Evolutionary conservation across 805 yeast species (phyloP).

Genomic region (Saccharomycopsis vini): DNA sequence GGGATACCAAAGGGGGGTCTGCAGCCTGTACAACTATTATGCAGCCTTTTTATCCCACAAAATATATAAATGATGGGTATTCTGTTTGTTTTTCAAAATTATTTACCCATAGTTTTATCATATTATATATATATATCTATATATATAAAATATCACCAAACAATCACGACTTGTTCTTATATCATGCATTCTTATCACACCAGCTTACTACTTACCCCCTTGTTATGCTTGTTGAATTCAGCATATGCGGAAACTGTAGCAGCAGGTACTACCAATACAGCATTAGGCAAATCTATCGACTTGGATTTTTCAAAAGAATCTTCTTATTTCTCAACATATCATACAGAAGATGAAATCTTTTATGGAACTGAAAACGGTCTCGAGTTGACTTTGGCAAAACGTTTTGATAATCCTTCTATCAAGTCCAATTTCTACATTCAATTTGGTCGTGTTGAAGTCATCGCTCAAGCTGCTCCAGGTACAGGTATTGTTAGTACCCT

Average conservation of each 20-base stretch:
- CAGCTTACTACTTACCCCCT: not conserved
- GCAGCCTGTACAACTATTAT: no score
- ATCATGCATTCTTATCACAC: no score
- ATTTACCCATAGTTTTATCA: no score
- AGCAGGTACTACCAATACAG: conserved; percentile 38
- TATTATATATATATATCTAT: no score
- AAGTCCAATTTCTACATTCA: conserved; percentile 57
- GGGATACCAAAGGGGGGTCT: no score
- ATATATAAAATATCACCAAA: no score
- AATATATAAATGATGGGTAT: no score
- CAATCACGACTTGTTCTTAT: no score
- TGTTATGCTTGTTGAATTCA: not conserved
- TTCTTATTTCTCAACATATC: conserved; percentile 25
- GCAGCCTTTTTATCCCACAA: no score
- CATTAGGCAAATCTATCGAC: conserved; percentile 39
- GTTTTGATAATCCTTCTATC: conserved; percentile 55
- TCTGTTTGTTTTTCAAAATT: no score
- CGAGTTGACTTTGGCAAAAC: conserved; percentile 36
- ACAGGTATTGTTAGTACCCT: conserved; percentile 56
- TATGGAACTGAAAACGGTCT: conserved; percentile 43
- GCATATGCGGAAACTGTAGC: no score
- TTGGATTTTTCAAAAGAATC: conserved; percentile 37
- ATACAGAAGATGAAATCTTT: conserved; percentile 28
- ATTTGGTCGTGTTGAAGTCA: conserved; percentile 62
- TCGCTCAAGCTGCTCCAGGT: conserved; percentile 50